Base-by-base conservation (phyloP, 208 protist species). In the Acanthamoeba royreba region DNA sequence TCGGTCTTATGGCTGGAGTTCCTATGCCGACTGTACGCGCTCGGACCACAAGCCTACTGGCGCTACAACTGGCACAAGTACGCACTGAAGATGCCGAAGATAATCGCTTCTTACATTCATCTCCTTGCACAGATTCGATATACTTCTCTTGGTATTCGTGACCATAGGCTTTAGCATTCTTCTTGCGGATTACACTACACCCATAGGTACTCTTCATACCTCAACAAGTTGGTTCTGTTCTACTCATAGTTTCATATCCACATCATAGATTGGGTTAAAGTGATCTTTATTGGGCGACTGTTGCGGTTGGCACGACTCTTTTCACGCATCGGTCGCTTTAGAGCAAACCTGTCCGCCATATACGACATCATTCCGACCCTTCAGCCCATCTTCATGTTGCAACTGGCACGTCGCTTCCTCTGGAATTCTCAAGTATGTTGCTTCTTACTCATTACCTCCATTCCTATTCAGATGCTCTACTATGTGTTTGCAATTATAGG, bases 41-140 rank as follows among this genome's bases (percentile, higher is more conserved):
- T 58, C 28, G 77, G 77, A 4, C 77, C 77, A 22, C 0, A 17
- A 4, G 45, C 77, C 77, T 86, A n/a, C n/a, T n/a, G 77, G 77
- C 46, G 45, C 15, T 58, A 86, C 45, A 22, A 86, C 46, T 86
- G 77, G 77, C 42, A 86, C 77, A 86, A 86, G 77, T 86, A 35
- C 77, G 13, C 19, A 4, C n/a, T 8, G 31, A 31, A 55, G 9
- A 55, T n/a, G n/a, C n/a, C n/a, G n/a, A n/a, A n/a, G n/a, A n/a
- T n/a, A n/a, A n/a, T n/a, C n/a, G n/a, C n/a, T n/a, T n/a, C n/a
- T n/a, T n/a, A n/a, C n/a, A n/a, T n/a, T n/a, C n/a, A n/a, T n/a
- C n/a, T n/a, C n/a, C n/a, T n/a, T n/a, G n/a, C 49, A 42, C 31
- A 72, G 61, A 38, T 72, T 72, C 61, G 61, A 72, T 42, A 35